Evolutionary conservation across 169 alveolate species (phyloP).

Genomic region (Plasmodium reichenowi): DNA sequence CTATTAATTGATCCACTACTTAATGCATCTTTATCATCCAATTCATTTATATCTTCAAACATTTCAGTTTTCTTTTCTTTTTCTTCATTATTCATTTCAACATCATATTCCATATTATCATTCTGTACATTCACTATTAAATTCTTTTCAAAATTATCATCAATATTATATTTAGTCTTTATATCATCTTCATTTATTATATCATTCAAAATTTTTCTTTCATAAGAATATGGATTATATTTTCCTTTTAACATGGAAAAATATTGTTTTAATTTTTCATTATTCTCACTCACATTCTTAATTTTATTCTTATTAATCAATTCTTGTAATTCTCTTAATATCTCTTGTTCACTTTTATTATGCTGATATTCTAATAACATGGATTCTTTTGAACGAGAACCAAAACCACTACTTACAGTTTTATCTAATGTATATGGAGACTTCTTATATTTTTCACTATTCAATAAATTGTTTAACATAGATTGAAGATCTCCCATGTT

Average conservation of each 20-base stretch:
- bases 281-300: constrained; percentile 24
- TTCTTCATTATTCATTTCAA: constrained; percentile 49
- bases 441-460: not conserved
- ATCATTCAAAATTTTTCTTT: constrained; percentile 41
- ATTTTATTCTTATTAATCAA: constrained; percentile 39
- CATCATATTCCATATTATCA: constrained; percentile 7
- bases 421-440: constrained; percentile 55
- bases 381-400: constrained; percentile 14
- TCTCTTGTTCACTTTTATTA: constrained; percentile 15
- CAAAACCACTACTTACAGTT: constrained; percentile 16
- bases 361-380: constrained; percentile 15
- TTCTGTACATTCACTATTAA: constrained; percentile 9
- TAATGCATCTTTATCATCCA: constrained; percentile 40
- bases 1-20: constrained; percentile 64
- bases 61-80: constrained; percentile 59
- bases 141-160: constrained; percentile 45
- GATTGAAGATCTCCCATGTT: constrained; percentile 17
- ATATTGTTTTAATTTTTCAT: constrained; percentile 19
- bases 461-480: constrained; percentile 31
- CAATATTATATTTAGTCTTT: constrained; percentile 44
- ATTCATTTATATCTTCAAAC: constrained; percentile 69
- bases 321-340: constrained; percentile 28
- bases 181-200: constrained; percentile 51
- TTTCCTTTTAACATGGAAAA: constrained; percentile 22
- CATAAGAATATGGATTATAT: constrained; percentile 69